phyloP scores from a whole-genome alignment of 73 alveolate genomes.

The Vitrella brassicaformis region DNA sequence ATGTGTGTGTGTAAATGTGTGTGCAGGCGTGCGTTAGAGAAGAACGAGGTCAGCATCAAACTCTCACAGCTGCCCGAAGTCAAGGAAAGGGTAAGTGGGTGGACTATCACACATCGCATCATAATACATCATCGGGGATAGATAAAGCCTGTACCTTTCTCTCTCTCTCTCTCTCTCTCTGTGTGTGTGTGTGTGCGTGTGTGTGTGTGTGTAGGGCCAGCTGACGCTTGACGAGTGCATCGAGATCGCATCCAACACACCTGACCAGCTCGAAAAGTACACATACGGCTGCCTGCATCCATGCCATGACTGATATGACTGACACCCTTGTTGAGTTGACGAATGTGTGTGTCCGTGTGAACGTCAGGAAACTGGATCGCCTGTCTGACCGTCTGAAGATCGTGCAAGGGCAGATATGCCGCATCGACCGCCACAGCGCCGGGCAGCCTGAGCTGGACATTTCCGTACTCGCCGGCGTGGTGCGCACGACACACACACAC shows the following conservation, averaged over 20 bases:
- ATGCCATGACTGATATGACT: no score
- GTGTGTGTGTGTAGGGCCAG: constrained; percentile 5
- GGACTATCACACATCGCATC: no score
- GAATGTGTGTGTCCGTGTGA: background rate
- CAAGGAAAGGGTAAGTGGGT: constrained; percentile 15
- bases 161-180: background rate
- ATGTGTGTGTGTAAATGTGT: no score
- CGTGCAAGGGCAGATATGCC: no score
- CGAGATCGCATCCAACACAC: constrained; percentile 27
- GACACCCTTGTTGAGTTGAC: background rate
- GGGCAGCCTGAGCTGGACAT: no score
- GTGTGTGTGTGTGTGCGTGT: background rate
- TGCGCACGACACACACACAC: background rate
- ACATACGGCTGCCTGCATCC: no score
- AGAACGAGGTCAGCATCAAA: constrained; percentile 11
- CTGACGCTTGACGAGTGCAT: constrained; percentile 36
- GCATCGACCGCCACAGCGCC: no score
- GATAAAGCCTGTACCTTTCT: background rate
- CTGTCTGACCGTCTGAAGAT: no score
- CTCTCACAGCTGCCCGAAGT: constrained; percentile 25
- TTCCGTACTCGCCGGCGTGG: background rate
- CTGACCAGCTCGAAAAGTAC: background rate
- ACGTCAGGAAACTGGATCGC: no score
- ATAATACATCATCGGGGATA: no score
- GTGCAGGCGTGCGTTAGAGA: background rate